Evolutionary conservation across 2,329 filamentous ascomycete genomes (phyloP).

Genomic region (Ambrosiella xylebori): DNA sequence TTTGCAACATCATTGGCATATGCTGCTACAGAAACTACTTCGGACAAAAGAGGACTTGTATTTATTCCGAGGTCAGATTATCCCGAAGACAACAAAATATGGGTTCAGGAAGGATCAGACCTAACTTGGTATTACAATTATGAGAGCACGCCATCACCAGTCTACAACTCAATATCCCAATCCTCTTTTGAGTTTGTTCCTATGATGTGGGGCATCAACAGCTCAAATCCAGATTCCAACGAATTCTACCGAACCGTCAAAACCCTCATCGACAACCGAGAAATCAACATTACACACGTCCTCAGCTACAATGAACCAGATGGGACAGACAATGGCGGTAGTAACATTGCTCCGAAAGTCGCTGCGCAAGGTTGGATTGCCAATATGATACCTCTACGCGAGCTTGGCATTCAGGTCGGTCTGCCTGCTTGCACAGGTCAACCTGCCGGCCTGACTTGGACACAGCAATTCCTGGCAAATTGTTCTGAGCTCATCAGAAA

Average conservation of each 20-base stretch:
- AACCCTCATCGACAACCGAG: conserved; percentile 30
- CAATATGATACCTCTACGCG: conserved; percentile 51
- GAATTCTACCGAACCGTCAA: conserved; percentile 45
- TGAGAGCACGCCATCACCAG: conserved; percentile 33
- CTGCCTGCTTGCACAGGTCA: conserved; percentile 53
- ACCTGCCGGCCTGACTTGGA: conserved; percentile 44
- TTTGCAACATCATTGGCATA: conserved; percentile 1
- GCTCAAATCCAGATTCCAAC: conserved; percentile 29
- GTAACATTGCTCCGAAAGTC: conserved; percentile 36
- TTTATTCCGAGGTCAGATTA: conserved; percentile 41
- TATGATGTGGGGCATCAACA: conserved; percentile 15
- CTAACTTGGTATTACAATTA: conserved; percentile 85
- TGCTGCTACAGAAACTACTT: conserved; percentile 20
- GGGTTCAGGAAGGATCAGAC: conserved; percentile 37
- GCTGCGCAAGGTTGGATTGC: conserved; percentile 55
- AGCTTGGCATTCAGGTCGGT: conserved; percentile 48
- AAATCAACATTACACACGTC: conserved; percentile 45
- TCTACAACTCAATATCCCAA: conserved; percentile 31
- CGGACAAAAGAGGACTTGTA: conserved; percentile 54
- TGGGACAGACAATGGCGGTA: conserved; percentile 40
- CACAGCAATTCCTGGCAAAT: conserved; percentile 45
- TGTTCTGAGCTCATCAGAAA: conserved; percentile 42
- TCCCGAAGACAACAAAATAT: conserved; percentile 47
- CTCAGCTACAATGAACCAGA: conserved; percentile 74
- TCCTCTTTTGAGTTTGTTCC: conserved; percentile 50